A percentile compares a stretch with the other conserved stretches of the same genome.
phyloP scores from a whole-genome alignment of 306 rosid species.

The Vicia sativa region DNA sequence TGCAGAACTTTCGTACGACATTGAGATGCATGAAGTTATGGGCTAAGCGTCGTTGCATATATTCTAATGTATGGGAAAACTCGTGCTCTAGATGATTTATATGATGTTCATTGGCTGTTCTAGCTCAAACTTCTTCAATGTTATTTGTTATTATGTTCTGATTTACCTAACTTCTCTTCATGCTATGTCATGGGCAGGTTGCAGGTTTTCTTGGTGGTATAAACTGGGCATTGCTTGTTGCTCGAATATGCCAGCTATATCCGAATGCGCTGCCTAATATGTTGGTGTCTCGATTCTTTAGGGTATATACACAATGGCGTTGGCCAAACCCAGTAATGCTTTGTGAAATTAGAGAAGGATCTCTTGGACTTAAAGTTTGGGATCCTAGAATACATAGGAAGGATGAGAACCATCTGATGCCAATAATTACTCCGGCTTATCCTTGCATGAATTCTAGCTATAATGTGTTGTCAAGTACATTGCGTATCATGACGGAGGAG shows the following conservation, averaged over 20 bases:
- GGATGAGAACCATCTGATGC: conserved; percentile 84
- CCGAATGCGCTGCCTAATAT: conserved; percentile 97
- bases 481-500: conserved; percentile 79
- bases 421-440: conserved; percentile 95
- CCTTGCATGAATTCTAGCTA: conserved; percentile 96
- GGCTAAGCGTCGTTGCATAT: conserved; percentile 92
- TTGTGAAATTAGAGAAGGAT: conserved; percentile 78
- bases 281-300: conserved; percentile 92
- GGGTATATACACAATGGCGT: conserved; percentile 88
- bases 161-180: conserved; percentile 34
- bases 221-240: conserved; percentile 97
- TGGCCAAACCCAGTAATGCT: conserved; percentile 99
- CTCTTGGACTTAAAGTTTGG: conserved; percentile 90
- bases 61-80: conserved; percentile 77
- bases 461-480: conserved; percentile 82
- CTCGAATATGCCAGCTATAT: conserved; percentile 92
- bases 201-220: conserved; percentile 95
- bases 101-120: conserved; percentile 5
- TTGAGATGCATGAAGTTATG: conserved; percentile 91
- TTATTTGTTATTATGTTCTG: background rate
- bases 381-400: conserved; percentile 90
- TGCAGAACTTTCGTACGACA: conserved; percentile 85
- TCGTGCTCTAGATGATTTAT: conserved; percentile 9
- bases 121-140: background rate
- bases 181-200: conserved; percentile 64